phyloP scores from a whole-genome alignment of 2,329 filamentous ascomycete species.

The Colletotrichum cuscutae region DNA sequence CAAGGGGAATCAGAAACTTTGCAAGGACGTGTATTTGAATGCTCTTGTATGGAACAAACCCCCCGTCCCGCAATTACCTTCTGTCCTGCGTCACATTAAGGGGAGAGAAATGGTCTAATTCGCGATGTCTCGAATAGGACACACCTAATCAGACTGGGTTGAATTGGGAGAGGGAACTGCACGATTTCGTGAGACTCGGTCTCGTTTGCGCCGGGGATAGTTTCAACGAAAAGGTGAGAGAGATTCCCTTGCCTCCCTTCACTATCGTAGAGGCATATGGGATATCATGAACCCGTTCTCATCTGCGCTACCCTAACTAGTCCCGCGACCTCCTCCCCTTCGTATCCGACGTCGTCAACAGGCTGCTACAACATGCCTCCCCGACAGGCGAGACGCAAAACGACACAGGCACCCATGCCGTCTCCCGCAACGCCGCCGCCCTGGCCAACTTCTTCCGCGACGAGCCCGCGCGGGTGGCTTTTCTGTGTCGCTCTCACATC shows the following conservation, averaged over 20 bases:
- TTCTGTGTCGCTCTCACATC: constrained; percentile 73
- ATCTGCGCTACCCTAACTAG: constrained; percentile 39
- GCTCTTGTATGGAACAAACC: constrained; percentile 56
- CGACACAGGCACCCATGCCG: constrained; percentile 47
- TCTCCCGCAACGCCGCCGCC: constrained; percentile 59
- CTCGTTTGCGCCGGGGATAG: constrained; percentile 50
- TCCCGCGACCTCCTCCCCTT: constrained; percentile 59
- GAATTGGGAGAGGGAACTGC: constrained; percentile 56
- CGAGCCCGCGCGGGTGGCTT: constrained; percentile 63
- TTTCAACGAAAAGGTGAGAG: constrained; percentile 52
- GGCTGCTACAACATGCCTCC: constrained; percentile 57
- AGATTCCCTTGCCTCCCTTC: not conserved
- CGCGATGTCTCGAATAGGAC: constrained; percentile 39
- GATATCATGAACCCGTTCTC: not conserved
- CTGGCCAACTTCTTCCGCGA: constrained; percentile 57
- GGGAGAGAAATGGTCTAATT: not conserved
- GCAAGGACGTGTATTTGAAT: constrained; percentile 69
- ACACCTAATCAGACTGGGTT: constrained; percentile 46
- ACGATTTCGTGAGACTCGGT: constrained; percentile 55
- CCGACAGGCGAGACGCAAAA: constrained; percentile 44
- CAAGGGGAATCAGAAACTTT: constrained; percentile 67
- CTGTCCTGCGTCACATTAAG: not conserved
- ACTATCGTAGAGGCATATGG: too few relatives aligned
- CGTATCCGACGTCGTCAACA: constrained; percentile 56
- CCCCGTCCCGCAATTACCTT: not conserved